phyloP scores from a whole-genome alignment of 345 rosid species.

The Diplotaxis tenuifolia region DNA sequence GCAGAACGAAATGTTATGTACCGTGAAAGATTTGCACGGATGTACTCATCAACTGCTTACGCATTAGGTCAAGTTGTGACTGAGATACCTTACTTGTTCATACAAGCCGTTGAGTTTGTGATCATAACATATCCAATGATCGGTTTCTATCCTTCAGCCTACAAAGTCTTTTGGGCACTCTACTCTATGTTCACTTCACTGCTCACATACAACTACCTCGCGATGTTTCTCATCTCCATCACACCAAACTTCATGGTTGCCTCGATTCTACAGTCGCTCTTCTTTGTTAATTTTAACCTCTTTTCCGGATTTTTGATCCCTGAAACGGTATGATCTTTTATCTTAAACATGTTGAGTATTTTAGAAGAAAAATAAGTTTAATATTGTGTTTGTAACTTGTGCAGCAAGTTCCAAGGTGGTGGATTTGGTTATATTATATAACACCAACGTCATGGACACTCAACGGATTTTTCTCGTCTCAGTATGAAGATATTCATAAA shows the following conservation, averaged over 20 bases:
- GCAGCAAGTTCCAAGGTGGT: constrained; percentile 79
- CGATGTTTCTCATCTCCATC: constrained; percentile 63
- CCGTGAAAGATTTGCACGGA: too few species aligned
- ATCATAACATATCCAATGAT: constrained; percentile 69
- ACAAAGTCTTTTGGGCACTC: constrained; percentile 66
- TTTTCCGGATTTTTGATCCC: constrained; percentile 75
- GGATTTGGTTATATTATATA: constrained; percentile 73
- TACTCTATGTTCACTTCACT: constrained; percentile 59
- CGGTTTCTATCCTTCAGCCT: constrained; percentile 51
- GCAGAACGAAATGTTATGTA: too few species aligned
- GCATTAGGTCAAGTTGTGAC: constrained; percentile 70
- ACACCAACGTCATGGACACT: constrained; percentile 78
- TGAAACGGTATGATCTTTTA: constrained; percentile 48
- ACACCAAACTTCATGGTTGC: constrained; percentile 68
- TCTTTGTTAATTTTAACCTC: constrained; percentile 49
- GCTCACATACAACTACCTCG: constrained; percentile 59
- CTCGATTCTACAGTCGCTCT: constrained; percentile 44
- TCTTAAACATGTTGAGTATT: not conserved
- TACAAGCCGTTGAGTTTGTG: constrained; percentile 43
- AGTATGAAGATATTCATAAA: constrained; percentile 62
- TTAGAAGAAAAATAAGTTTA: not conserved
- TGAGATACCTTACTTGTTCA: constrained; percentile 66
- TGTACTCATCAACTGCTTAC: constrained; percentile 70
- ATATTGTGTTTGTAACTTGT: not conserved
- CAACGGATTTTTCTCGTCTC: constrained; percentile 61